phyloP scores from a whole-genome alignment of 192 early-diverging fungal species.

The Backusella circina region DNA sequence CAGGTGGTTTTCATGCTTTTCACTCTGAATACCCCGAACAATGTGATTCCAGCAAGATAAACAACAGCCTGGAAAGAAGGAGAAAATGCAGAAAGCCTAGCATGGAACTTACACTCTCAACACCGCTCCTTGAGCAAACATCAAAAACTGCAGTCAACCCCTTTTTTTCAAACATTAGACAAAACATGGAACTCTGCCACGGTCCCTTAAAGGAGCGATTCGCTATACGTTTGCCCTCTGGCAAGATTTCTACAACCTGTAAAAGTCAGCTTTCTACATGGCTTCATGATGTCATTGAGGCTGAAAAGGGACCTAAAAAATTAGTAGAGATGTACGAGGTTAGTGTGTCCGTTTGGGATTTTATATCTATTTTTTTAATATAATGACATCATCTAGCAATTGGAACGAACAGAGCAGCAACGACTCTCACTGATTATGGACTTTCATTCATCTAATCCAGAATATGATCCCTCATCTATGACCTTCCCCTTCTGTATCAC shows the following conservation, averaged over 20 bases:
- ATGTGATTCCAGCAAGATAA: constrained; percentile 15
- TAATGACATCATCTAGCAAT: constrained; percentile 27
- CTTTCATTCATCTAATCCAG: constrained; percentile 37
- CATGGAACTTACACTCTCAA: constrained; percentile 16
- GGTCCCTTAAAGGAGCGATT: constrained; percentile 48
- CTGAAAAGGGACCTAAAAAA: constrained; percentile 17
- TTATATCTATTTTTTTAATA: not conserved
- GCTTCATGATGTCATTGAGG: constrained; percentile 2
- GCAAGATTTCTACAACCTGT: not conserved
- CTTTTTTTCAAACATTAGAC: constrained; percentile 51
- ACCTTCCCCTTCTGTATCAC: constrained; percentile 60
- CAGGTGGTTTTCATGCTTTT: constrained; percentile 44
- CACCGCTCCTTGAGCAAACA: constrained; percentile 22
- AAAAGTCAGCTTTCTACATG: not conserved
- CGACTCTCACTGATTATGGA: constrained; percentile 62
- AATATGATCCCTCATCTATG: constrained; percentile 12
- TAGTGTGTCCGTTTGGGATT: not conserved
- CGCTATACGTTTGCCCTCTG: constrained; percentile 35
- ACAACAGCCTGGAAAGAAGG: not conserved
- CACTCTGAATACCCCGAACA: constrained; percentile 7
- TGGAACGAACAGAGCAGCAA: constrained; percentile 60
- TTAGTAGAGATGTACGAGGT: constrained; percentile 27
- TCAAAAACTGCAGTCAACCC: constrained; percentile 37
- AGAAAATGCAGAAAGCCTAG: not conserved
- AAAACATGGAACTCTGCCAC: constrained; percentile 39